phyloP scores from a whole-genome alignment of 306 rosid genomes.

The Hippophae gyantsensis region DNA sequence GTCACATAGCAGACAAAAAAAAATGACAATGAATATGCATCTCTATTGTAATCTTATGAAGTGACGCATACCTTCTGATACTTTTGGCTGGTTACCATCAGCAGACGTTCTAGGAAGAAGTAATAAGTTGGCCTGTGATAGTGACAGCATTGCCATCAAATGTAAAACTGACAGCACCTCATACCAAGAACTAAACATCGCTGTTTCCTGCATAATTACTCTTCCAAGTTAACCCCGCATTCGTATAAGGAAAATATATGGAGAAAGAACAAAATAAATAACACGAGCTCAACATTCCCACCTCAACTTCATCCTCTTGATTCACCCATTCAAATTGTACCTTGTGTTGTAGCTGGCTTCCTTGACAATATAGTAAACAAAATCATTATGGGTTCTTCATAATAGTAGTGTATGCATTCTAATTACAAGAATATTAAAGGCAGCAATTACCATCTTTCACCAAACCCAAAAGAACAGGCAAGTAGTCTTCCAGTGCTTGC shows the following conservation, averaged over 20 bases:
- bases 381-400: slow-evolving; percentile 15
- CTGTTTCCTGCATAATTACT: slow-evolving; percentile 66
- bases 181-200: slow-evolving; percentile 79
- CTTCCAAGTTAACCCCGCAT: slow-evolving; percentile 19
- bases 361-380: slow-evolving; percentile 35
- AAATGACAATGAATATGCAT: not conserved
- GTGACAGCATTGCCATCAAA: slow-evolving; percentile 78
- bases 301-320: slow-evolving; percentile 96
- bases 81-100: slow-evolving; percentile 79
- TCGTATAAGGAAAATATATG: slow-evolving; percentile 10
- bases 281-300: slow-evolving; percentile 15
- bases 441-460: slow-evolving; percentile 72
- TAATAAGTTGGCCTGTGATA: slow-evolving; percentile 79
- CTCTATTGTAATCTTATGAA: slow-evolving; percentile 7
- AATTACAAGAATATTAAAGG: slow-evolving; percentile 9
- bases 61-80: slow-evolving; percentile 62
- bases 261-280: not conserved
- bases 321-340: slow-evolving; percentile 84
- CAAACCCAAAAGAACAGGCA: slow-evolving; percentile 88
- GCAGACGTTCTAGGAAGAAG: slow-evolving; percentile 91
- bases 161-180: slow-evolving; percentile 96
- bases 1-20: too few relatives aligned
- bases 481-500: slow-evolving; percentile 85
- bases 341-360: slow-evolving; percentile 86
- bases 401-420: slow-evolving; percentile 19